A percentile compares a stretch with the other conserved stretches of the same genome.
Conservation (phyloP, 495 filamentous ascomycete genomes). For the Monascus purpureus region DNA sequence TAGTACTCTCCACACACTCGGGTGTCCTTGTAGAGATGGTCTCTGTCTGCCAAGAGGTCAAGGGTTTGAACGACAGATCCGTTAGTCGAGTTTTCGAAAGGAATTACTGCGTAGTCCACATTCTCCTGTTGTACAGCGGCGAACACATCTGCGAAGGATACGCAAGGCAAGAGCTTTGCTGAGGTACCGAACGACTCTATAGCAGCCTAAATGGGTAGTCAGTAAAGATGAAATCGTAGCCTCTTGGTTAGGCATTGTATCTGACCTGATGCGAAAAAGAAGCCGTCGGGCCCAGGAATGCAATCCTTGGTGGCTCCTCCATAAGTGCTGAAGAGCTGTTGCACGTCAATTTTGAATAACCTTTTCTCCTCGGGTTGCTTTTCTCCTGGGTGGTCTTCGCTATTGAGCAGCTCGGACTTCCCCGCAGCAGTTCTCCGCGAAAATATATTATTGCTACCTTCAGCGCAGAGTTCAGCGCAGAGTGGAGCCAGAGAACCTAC, state of each 20-base stretch:
- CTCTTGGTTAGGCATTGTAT: slow-evolving; percentile 1
- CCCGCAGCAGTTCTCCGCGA: too few relatives aligned
- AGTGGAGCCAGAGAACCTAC: too few relatives aligned
- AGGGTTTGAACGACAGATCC: slow-evolving; percentile 80
- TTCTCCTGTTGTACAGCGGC: slow-evolving; percentile 50
- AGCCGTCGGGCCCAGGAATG: slow-evolving; percentile 69
- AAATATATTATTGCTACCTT: too few relatives aligned
- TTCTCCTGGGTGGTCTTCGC: too few relatives aligned
- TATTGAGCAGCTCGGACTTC: too few relatives aligned
- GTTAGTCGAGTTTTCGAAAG: slow-evolving; percentile 93
- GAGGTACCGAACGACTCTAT: slow-evolving; percentile 43
- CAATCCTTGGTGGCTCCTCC: slow-evolving; percentile 36
- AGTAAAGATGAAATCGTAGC: slow-evolving; percentile 2
- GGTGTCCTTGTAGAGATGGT: slow-evolving; percentile 43
- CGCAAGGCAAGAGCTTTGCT: slow-evolving; percentile 40
- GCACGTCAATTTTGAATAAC: too few relatives aligned
- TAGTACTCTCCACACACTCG: slow-evolving; percentile 70
- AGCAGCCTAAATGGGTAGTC: slow-evolving; percentile 42
- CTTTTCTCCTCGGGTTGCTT: too few relatives aligned
- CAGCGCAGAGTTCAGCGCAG: too few relatives aligned
- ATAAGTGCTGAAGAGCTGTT: too few relatives aligned
- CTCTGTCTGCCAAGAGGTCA: slow-evolving; percentile 70
- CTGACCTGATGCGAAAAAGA: slow-evolving; percentile 88
- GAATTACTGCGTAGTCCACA: slow-evolving; percentile 65
- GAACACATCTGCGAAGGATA: slow-evolving; percentile 61